Evolutionary conservation across 1,139 yeast species (phyloP).

Genomic region (Eremothecium gossypii): DNA sequence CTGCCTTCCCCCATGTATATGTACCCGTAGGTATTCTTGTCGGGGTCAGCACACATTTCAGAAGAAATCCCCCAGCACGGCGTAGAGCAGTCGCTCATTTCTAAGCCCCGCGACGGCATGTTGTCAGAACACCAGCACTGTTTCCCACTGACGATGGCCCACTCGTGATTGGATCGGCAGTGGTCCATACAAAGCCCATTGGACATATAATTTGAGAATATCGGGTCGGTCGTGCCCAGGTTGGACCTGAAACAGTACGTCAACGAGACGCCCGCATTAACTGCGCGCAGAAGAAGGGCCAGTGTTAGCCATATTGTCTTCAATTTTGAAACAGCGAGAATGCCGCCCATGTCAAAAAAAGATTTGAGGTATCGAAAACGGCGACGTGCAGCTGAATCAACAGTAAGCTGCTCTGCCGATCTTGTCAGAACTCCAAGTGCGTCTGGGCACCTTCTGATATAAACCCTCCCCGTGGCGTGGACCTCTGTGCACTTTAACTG

Average conservation of each 20-base stretch:
- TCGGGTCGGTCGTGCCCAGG: slow-evolving; percentile 8
- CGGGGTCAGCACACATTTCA: slow-evolving; percentile 16
- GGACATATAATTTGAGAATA: slow-evolving; percentile 13
- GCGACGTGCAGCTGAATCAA: too few species aligned
- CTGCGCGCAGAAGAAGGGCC: not conserved
- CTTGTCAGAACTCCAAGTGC: too few species aligned
- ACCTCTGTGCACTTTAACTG: too few species aligned
- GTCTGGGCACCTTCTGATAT: too few species aligned
- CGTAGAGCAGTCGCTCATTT: slow-evolving; percentile 12
- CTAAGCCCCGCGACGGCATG: slow-evolving; percentile 10
- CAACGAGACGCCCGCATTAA: slow-evolving; percentile 6
- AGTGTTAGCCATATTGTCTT: not conserved
- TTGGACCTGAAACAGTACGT: slow-evolving; percentile 12
- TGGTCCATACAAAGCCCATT: slow-evolving; percentile 16
- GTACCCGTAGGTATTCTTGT: slow-evolving; percentile 15
- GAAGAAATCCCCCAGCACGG: slow-evolving; percentile 19
- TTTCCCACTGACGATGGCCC: slow-evolving; percentile 17
- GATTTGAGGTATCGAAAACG: not conserved
- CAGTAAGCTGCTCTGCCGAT: too few species aligned
- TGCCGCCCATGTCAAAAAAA: not conserved
- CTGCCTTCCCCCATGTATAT: slow-evolving; percentile 12
- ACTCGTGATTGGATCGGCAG: slow-evolving; percentile 12
- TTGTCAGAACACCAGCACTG: slow-evolving; percentile 21
- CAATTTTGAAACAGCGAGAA: not conserved
- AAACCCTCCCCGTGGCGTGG: too few species aligned